Evolutionary conservation across 164 flowering plant species (phyloP).

Genomic region (grape (Vitis vinifera)): DNA sequence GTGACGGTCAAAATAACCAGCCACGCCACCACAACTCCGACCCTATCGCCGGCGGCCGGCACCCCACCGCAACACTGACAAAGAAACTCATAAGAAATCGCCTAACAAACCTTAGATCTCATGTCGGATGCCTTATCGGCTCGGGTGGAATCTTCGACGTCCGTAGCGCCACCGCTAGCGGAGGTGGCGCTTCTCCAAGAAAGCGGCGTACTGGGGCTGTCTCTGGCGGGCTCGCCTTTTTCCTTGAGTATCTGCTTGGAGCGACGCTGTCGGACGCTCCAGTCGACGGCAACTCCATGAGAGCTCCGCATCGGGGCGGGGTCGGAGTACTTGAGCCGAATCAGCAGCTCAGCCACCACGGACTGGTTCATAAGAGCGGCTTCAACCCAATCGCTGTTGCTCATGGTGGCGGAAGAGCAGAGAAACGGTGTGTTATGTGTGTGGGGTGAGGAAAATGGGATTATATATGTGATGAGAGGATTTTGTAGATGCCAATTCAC

Average conservation of each 20-base stretch:
- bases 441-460: too few relatives aligned
- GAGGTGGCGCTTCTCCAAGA: conserved; percentile 57
- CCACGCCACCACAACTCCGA: background rate
- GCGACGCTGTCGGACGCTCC: conserved; percentile 53
- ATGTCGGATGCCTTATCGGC: conserved; percentile 10
- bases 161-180: conserved; percentile 38
- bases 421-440: too few relatives aligned
- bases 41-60: background rate
- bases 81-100: background rate
- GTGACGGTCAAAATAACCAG: background rate
- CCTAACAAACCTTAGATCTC: conserved; percentile 42
- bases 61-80: background rate
- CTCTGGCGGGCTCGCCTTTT: conserved; percentile 29
- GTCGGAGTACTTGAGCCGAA: conserved; percentile 21
- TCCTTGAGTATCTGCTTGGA: conserved; percentile 26
- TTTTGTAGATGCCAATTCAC: too few relatives aligned
- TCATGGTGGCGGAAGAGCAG: conserved; percentile 4
- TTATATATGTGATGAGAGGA: too few relatives aligned
- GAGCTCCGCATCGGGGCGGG: background rate
- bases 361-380: conserved; percentile 34
- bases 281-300: conserved; percentile 23
- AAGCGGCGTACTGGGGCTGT: conserved; percentile 66
- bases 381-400: conserved; percentile 33
- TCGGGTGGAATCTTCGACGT: conserved; percentile 37
- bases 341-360: conserved; percentile 32